Evolutionary conservation across 192 early-diverging fungal genomes (phyloP), one percentile per base, ranked within the genome.

Genomic region (Umbelopsis vinacea): DNA sequence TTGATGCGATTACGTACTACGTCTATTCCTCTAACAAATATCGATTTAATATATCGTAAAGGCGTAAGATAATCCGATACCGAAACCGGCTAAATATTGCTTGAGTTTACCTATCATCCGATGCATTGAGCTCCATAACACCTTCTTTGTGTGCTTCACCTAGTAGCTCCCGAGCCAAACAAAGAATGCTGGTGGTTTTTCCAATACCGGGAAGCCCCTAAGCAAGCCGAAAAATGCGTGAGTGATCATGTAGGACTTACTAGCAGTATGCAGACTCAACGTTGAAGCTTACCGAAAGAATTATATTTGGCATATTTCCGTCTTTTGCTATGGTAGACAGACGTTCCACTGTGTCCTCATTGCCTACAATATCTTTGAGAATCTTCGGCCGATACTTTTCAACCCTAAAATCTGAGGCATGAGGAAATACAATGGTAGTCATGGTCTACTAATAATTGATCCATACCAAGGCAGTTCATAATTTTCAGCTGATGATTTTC

Each of bases 101-200:
- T 24, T 37, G 53, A 14, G 3, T 70, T 68, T 84, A 95, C 93
- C 94, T 85, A 78, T 99, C 97, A 74, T 99, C 97, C 0, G 96
- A 98, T n/a, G 97, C 97, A 74, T 99, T 99, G 52, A 99, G 82
- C 76, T 99, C 97, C 37, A 98, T 76, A 15, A 99, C 96, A 17
- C 93, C 97, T 72, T 97, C 96, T 78, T 97, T 97, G 75, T 89
- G 92, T 6, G 90, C 75, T 10, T 85, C 68, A 1, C 97, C 97
- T 1, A 98, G 86, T 33, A 99, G 80, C 76, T 94, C 93, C 74
- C 93, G 88, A 4, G 96, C 96, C 24, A 99, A 84, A 60, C 96
- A 98, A 19, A 95, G 83, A 63, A 99, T 95, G 68, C 93, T 94
- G 2, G 96, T 99, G 4, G 97, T 99, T 76, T 99, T 99, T 67